phyloP scores from a whole-genome alignment of 2,329 filamentous ascomycete genomes.

The Graphiopsis chlorocephala region DNA sequence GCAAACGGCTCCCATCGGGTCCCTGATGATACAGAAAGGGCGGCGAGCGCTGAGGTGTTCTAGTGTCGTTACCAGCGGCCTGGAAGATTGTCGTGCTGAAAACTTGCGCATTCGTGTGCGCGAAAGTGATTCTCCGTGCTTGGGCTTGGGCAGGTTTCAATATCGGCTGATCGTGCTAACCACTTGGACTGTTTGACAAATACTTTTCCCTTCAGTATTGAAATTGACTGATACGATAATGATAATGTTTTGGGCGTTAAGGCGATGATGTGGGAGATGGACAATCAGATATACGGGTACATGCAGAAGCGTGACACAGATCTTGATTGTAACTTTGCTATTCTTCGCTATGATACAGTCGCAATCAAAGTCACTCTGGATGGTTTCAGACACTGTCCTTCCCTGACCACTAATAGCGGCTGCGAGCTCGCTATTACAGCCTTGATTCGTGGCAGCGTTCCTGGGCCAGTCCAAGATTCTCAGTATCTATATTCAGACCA shows the following conservation, averaged over 20 bases:
- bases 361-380: conserved; percentile 7
- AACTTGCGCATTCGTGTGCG: neutral
- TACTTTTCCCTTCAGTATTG: conserved; percentile 6
- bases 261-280: conserved; percentile 6
- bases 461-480: conserved; percentile 5
- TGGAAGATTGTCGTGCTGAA: conserved; percentile 6
- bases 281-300: conserved; percentile 7
- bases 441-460: conserved; percentile 6
- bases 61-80: conserved; percentile 6
- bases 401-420: conserved; percentile 2
- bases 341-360: conserved; percentile 6
- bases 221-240: conserved; percentile 8
- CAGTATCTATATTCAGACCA: conserved; percentile 8
- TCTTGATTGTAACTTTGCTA: conserved; percentile 6
- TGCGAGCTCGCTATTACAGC: conserved; percentile 6
- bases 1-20: conserved; percentile 5
- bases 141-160: conserved; percentile 1
- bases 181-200: conserved; percentile 6
- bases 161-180: conserved; percentile 5
- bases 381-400: conserved; percentile 6
- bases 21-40: conserved; percentile 5
- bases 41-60: conserved; percentile 5
- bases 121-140: conserved; percentile 7
- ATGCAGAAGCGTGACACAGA: conserved; percentile 4
- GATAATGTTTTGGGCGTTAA: conserved; percentile 6